These are phyloP conservation scores for Helenozyma baotianmanensis DNA, from an alignment of 805 yeast species.

Conservation along the genomic window DNA sequence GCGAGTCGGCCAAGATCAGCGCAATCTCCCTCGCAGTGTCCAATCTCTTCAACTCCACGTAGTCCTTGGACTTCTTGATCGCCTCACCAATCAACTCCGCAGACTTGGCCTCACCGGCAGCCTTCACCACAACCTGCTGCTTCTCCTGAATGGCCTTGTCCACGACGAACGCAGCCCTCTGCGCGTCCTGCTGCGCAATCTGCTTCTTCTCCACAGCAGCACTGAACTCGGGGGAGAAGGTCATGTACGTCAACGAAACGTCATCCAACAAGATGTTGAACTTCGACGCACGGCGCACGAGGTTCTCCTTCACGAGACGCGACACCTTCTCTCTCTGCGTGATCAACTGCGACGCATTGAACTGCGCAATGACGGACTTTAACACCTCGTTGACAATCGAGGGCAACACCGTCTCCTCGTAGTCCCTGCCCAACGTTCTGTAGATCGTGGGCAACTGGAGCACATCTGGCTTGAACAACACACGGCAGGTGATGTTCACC, in stretches of 20 bases:
- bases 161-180: slow-evolving; percentile 94
- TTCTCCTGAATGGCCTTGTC: slow-evolving; percentile 97
- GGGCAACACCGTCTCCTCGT: slow-evolving; percentile 95
- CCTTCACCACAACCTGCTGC: slow-evolving; percentile 93
- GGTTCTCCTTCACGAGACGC: slow-evolving; percentile 81
- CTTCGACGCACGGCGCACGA: slow-evolving; percentile 84
- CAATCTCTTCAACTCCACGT: slow-evolving; percentile 92
- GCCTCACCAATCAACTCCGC: slow-evolving; percentile 99
- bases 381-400: slow-evolving; percentile 97
- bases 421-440: slow-evolving; percentile 90
- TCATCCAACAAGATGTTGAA: slow-evolving; percentile 89
- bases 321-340: slow-evolving; percentile 99
- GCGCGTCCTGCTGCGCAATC: slow-evolving; percentile 99
- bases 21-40: slow-evolving; percentile 98
- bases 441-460: slow-evolving; percentile 74
- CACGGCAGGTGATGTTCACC: slow-evolving; percentile 99
- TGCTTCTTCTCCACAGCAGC: slow-evolving; percentile 98
- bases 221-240: slow-evolving; percentile 96
- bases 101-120: slow-evolving; percentile 97
- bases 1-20: slow-evolving; percentile 73
- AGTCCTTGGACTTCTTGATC: slow-evolving; percentile 91
- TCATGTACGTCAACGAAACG: slow-evolving; percentile 94
- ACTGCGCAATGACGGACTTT: slow-evolving; percentile 95
- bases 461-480: slow-evolving; percentile 83
- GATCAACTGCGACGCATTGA: slow-evolving; percentile 95